phyloP scores from a whole-genome alignment of 2,329 filamentous ascomycete genomes.

The Huntiella decipiens region DNA sequence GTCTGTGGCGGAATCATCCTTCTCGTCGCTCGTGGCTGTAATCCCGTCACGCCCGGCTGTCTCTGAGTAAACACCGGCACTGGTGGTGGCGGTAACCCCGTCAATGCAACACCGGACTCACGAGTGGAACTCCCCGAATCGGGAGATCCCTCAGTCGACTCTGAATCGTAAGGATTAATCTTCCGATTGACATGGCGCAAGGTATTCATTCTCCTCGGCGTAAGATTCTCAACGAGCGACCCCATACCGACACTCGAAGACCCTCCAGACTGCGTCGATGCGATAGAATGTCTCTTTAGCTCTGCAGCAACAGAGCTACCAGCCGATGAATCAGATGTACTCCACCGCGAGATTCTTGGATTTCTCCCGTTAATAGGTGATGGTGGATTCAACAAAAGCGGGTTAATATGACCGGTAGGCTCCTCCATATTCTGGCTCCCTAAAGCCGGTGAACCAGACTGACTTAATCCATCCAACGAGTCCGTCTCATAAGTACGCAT shows the following conservation, averaged over 20 bases:
- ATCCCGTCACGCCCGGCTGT: too few relatives aligned
- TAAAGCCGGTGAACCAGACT: not conserved
- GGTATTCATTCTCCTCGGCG: slow-evolving; percentile 30
- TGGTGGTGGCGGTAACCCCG: too few relatives aligned
- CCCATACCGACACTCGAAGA: not conserved
- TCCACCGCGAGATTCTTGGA: not conserved
- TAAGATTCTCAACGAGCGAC: slow-evolving; percentile 12
- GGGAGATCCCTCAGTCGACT: slow-evolving; percentile 19
- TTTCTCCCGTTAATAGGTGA: slow-evolving; percentile 1
- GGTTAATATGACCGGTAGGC: slow-evolving; percentile 2
- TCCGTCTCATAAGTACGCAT: too few relatives aligned
- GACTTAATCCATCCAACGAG: too few relatives aligned
- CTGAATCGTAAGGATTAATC: slow-evolving; percentile 27
- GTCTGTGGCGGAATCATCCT: too few relatives aligned
- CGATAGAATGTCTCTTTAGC: slow-evolving; percentile 5
- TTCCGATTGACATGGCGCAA: slow-evolving; percentile 40
- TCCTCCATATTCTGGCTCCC: not conserved
- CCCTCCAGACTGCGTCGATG: slow-evolving; percentile 3
- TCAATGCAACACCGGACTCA: slow-evolving; percentile 20
- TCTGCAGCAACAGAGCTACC: slow-evolving; percentile 1
- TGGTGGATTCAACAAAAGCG: slow-evolving; percentile 6
- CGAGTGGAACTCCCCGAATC: slow-evolving; percentile 25
- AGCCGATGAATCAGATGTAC: slow-evolving; percentile 3
- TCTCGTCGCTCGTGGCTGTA: too few relatives aligned
- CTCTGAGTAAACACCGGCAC: too few relatives aligned